phyloP scores from a whole-genome alignment of 1,284 basidiomycete species.

The Stygiomarasmius scandens region DNA sequence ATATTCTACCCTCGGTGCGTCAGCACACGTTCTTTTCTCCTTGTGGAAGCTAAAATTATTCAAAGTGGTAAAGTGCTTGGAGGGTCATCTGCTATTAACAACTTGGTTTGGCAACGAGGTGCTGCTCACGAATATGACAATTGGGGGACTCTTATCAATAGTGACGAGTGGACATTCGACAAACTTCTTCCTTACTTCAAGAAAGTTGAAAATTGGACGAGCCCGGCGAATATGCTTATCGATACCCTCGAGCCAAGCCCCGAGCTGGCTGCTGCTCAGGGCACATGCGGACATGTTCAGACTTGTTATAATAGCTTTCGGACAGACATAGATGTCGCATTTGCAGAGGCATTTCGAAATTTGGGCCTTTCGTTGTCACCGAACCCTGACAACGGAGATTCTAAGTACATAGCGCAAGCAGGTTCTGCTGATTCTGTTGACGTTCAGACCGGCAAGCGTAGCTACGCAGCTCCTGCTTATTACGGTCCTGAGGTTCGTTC shows the following conservation, averaged over 20 bases:
- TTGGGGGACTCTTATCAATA: neutral
- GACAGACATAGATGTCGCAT: slow-evolving; percentile 14
- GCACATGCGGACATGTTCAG: slow-evolving; percentile 11
- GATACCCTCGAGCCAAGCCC: slow-evolving; percentile 3
- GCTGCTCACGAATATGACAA: slow-evolving; percentile 15
- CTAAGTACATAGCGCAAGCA: slow-evolving; percentile 12
- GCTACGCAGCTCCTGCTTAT: slow-evolving; percentile 18
- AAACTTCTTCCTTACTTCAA: slow-evolving; percentile 19
- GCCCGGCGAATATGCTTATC: slow-evolving; percentile 14
- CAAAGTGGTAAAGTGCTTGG: slow-evolving; percentile 14
- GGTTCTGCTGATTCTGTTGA: slow-evolving; percentile 15
- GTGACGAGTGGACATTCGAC: slow-evolving; percentile 18
- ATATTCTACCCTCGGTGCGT: neutral
- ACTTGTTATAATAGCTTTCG: slow-evolving; percentile 16
- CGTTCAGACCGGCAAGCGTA: slow-evolving; percentile 6
- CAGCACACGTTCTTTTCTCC: too few species aligned
- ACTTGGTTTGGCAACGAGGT: slow-evolving; percentile 15
- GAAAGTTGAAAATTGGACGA: slow-evolving; percentile 19
- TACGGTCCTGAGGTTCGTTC: slow-evolving; percentile 9
- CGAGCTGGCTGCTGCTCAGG: slow-evolving; percentile 10
- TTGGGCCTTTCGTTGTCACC: slow-evolving; percentile 12
- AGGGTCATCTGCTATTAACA: slow-evolving; percentile 17
- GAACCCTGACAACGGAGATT: slow-evolving; percentile 5
- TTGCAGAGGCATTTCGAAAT: slow-evolving; percentile 8
- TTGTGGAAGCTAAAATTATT: too few species aligned